Evolutionary conservation across 139 green algal genomes (phyloP).

Genomic region (Picochlorum costavermella): DNA sequence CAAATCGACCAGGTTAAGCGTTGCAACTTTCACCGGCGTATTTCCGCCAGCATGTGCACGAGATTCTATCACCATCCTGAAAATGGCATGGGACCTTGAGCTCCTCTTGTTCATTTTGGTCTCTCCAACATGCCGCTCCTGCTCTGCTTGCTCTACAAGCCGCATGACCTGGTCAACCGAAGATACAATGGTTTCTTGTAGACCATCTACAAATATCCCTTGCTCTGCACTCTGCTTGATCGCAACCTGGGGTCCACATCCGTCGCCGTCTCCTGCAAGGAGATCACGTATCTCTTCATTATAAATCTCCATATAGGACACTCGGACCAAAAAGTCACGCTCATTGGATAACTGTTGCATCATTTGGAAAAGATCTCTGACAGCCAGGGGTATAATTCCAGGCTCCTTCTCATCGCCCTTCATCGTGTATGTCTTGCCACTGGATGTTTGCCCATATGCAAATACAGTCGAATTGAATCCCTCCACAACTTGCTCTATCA

Average conservation of each 20-base stretch:
- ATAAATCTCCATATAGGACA: constrained; percentile 98
- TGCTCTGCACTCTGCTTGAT: constrained; percentile 6
- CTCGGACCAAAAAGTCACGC: constrained; percentile 80
- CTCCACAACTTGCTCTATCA: constrained; percentile 71
- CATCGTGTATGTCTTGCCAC: constrained; percentile 96
- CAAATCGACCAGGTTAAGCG: constrained; percentile 93
- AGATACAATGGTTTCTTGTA: constrained; percentile 84
- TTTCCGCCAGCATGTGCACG: constrained; percentile 74
- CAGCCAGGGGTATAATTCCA: constrained; percentile 77
- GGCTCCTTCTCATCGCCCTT: constrained; percentile 48
- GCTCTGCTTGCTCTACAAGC: constrained; percentile 70
- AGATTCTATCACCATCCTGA: constrained; percentile 84
- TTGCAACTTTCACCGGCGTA: constrained; percentile 49
- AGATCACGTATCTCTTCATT: constrained; percentile 98
- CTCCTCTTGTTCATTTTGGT: constrained; percentile 94
- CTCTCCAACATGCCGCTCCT: constrained; percentile 75
- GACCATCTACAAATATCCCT: constrained; percentile 75
- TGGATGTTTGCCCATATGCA: constrained; percentile 93
- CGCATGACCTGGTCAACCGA: constrained; percentile 56
- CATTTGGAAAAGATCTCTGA: constrained; percentile 69
- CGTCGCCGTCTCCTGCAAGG: constrained; percentile 62
- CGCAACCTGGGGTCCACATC: constrained; percentile 77
- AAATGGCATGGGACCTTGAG: constrained; percentile 86
- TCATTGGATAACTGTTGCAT: constrained; percentile 32
- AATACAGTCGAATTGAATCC: constrained; percentile 90